Evolutionary conservation across 306 rosid species (phyloP).

Genomic region (Sicyos baderoa): DNA sequence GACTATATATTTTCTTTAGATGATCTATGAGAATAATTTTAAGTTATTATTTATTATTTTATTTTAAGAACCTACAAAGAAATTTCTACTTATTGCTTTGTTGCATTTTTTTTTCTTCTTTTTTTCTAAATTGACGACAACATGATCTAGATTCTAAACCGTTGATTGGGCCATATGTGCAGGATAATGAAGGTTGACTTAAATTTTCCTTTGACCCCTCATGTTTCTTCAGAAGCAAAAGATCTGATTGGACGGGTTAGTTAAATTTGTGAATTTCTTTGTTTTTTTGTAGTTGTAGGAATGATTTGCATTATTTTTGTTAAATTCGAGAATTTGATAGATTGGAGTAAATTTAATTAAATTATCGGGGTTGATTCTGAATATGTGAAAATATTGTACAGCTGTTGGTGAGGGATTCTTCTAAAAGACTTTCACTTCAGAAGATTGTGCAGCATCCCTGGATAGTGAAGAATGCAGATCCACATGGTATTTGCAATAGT

Average conservation of each 20-base stretch:
- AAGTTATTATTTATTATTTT: no score
- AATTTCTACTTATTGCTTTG: not conserved
- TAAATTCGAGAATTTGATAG: no score
- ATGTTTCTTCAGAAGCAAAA: constrained; percentile 56
- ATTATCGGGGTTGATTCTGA: no score
- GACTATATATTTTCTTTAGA: not conserved
- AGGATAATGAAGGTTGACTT: constrained; percentile 68
- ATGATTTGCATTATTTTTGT: not conserved
- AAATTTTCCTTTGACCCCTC: constrained; percentile 50
- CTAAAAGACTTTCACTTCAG: constrained; percentile 64
- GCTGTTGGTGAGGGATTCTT: constrained; percentile 77
- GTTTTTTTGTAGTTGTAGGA: not conserved
- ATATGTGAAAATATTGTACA: constrained; percentile 24
- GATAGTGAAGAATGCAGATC: constrained; percentile 66
- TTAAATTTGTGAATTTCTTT: not conserved
- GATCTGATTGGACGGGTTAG: constrained; percentile 59
- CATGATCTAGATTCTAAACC: not conserved
- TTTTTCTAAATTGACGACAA: not conserved
- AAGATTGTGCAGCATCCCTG: constrained; percentile 80
- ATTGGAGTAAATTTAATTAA: no score
- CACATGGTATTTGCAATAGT: constrained; percentile 34
- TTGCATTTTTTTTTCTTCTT: not conserved
- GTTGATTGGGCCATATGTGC: constrained; percentile 19
- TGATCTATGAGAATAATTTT: no score
- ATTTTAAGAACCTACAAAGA: not conserved